These are phyloP conservation scores for Talaromyces adpressus DNA, from an alignment of 495 filamentous ascomycete genomes.

Conservation along the genomic window DNA sequence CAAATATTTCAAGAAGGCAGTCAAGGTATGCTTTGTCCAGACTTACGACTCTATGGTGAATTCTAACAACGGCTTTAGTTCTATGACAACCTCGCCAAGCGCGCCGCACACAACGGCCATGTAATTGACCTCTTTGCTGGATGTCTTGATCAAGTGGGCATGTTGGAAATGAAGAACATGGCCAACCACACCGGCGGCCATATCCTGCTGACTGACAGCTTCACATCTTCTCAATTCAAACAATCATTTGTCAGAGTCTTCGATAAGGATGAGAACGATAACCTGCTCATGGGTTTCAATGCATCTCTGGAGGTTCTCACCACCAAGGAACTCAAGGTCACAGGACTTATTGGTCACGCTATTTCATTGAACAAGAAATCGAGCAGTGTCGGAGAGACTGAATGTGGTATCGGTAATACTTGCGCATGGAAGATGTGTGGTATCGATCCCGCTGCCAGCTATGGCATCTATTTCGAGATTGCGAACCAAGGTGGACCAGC, in stretches of 20 bases:
- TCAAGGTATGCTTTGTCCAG: constrained; percentile 59
- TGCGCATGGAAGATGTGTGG: constrained; percentile 99
- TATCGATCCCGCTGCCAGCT: constrained; percentile 88
- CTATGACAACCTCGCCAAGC: constrained; percentile 94
- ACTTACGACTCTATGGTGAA: neutral
- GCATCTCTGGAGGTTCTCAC: constrained; percentile 94
- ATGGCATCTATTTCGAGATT: constrained; percentile 97
- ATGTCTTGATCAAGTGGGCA: constrained; percentile 95
- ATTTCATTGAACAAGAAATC: constrained; percentile 98
- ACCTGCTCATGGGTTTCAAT: constrained; percentile 97
- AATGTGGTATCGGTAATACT: constrained; percentile 97
- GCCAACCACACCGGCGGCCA: constrained; percentile 95
- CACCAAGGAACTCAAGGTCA: constrained; percentile 98
- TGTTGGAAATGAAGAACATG: constrained; percentile 98
- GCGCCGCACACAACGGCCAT: constrained; percentile 93
- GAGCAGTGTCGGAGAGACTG: constrained; percentile 91
- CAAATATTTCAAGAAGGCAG: constrained; percentile 98
- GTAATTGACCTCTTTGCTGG: constrained; percentile 97
- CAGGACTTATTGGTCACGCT: constrained; percentile 94
- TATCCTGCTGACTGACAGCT: constrained; percentile 98
- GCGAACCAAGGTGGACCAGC: constrained; percentile 87
- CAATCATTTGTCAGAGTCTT: constrained; percentile 97
- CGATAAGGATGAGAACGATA: constrained; percentile 91
- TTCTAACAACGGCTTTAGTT: constrained; percentile 53
- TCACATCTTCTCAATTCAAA: constrained; percentile 99